A percentile compares a stretch with the other conserved stretches of the same genome.
Evolutionary conservation across 2,329 filamentous ascomycete species (phyloP).

Genomic region (Neurospora crassa): DNA sequence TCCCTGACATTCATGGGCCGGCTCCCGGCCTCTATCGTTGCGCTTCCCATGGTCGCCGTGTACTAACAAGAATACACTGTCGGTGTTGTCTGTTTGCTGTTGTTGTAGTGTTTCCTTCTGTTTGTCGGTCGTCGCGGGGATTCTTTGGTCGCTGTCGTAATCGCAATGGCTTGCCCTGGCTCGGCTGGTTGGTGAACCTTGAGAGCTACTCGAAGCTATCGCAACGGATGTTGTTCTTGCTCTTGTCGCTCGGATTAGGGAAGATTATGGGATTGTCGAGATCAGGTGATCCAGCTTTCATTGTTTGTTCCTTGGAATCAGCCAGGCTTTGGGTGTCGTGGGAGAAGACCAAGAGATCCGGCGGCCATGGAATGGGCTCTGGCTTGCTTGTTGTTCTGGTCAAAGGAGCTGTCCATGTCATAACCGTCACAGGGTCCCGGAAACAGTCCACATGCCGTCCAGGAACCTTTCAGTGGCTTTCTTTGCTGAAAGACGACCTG

Average conservation of each 20-base stretch:
- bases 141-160: not conserved
- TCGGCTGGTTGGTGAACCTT: not conserved
- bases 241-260: not conserved
- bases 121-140: not conserved
- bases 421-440: not conserved
- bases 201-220: not conserved
- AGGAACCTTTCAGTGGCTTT: not conserved
- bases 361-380: not conserved
- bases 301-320: not conserved
- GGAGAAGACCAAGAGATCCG: not conserved
- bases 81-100: not conserved
- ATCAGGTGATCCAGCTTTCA: not conserved
- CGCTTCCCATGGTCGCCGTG: not conserved
- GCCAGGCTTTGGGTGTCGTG: not conserved
- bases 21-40: not conserved
- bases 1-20: slow-evolving; percentile 66
- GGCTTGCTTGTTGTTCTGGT: not conserved
- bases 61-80: not conserved
- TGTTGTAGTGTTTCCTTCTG: not conserved
- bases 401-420: not conserved
- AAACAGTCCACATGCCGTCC: not conserved
- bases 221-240: not conserved
- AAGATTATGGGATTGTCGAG: not conserved
- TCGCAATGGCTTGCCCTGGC: not conserved
- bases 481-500: not conserved